These are phyloP conservation scores for Backusella tuberculispora DNA, from an alignment of 192 early-diverging fungal genomes.

Conservation along the genomic window DNA sequence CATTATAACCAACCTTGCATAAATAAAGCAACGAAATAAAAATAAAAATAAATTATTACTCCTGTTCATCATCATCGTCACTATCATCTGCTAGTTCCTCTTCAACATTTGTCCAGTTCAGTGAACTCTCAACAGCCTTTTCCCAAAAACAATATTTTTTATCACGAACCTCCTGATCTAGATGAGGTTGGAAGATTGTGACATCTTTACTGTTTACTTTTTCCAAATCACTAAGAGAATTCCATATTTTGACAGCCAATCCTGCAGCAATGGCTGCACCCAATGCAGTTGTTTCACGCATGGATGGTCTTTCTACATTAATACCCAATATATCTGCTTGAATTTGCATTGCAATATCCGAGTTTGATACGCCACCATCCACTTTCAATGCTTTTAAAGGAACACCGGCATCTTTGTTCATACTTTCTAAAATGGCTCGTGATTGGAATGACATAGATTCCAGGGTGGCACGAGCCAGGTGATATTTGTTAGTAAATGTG, in stretches of 20 bases:
- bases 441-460: constrained; percentile 92
- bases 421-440: constrained; percentile 83
- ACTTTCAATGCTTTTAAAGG: constrained; percentile 78
- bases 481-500: constrained; percentile 85
- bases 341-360: constrained; percentile 87
- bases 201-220: constrained; percentile 56
- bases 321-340: constrained; percentile 85
- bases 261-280: constrained; percentile 93
- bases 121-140: constrained; percentile 73
- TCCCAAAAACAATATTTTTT: constrained; percentile 68
- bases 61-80: neutral
- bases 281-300: constrained; percentile 91
- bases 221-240: constrained; percentile 53
- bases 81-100: neutral
- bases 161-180: constrained; percentile 56
- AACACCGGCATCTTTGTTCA: constrained; percentile 74
- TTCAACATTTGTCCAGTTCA: constrained; percentile 55
- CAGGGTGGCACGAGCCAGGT: constrained; percentile 86
- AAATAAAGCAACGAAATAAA: constrained; percentile 1
- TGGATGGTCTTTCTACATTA: constrained; percentile 76
- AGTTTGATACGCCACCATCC: constrained; percentile 91
- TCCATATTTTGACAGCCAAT: constrained; percentile 52
- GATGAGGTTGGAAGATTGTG: constrained; percentile 46
- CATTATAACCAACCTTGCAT: constrained; percentile 12
- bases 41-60: neutral